A percentile compares a stretch with the other conserved stretches of the same genome.
phyloP scores from a whole-genome alignment of 768 basidiomycete species.

The Mycena filopes region DNA sequence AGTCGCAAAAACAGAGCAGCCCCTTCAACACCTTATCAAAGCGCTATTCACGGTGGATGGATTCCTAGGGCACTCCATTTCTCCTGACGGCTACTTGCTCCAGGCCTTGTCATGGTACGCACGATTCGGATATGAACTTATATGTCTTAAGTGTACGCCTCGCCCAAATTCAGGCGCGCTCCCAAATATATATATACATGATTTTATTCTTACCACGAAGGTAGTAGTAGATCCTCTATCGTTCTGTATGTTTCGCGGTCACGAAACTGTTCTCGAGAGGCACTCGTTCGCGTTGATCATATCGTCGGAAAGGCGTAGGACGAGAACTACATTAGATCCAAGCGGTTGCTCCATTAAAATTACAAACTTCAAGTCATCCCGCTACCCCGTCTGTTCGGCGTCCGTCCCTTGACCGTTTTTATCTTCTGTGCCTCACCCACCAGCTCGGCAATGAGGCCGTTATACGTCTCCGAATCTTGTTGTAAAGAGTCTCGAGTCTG shows the following conservation, averaged over 20 bases:
- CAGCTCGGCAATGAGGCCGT: slow-evolving; percentile 89
- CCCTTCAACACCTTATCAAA: too few relatives aligned
- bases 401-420: slow-evolving; percentile 70
- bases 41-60: too few relatives aligned
- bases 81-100: not conserved
- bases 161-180: too few relatives aligned
- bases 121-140: slow-evolving; percentile 13
- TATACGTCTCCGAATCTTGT: slow-evolving; percentile 91
- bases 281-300: not conserved
- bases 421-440: slow-evolving; percentile 92
- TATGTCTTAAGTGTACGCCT: too few relatives aligned
- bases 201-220: too few relatives aligned
- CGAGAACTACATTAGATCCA: not conserved
- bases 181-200: too few relatives aligned
- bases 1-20: not conserved
- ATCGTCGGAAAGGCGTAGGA: not conserved
- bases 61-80: not conserved
- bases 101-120: not conserved
- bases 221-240: too few relatives aligned
- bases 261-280: too few relatives aligned
- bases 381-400: slow-evolving; percentile 60
- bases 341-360: not conserved
- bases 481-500: slow-evolving; percentile 85
- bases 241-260: too few relatives aligned
- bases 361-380: slow-evolving; percentile 47